Base-by-base conservation (phyloP, 2,329 filamentous ascomycete genomes). In the Fusarium globosum region DNA sequence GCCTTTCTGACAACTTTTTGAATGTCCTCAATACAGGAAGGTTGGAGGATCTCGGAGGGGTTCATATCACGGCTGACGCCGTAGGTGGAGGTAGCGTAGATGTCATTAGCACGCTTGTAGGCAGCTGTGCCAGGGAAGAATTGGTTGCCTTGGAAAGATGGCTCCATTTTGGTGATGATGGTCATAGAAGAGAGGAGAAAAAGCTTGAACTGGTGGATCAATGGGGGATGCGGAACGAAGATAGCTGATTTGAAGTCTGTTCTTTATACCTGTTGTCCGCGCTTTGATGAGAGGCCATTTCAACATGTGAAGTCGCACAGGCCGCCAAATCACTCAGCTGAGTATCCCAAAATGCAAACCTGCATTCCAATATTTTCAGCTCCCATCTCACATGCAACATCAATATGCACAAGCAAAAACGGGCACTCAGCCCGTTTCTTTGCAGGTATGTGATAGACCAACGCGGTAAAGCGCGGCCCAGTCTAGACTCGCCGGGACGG, bases 71-170 rank as follows among this genome's bases (percentile, higher is more conserved):
- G 83, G 13, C 85, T 82, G 7, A 75, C 61, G 7, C 80, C 78
- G 62, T 86, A 81, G 8, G 82, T 82, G 2, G 83, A 84, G 3
- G 82, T 81, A 3, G 85, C 85, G 72, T 86, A 86, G 7, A 61
- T 26, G 6, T 61, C 6, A 8, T 55, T 55, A 12, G 62, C 58
- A 13, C 45, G 58, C 1, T 52, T 36, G 39, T 65, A 65, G 45
- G 57, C 23, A 39, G 58, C 46, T 39, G 58, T 65, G 58, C 62
- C 58, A 7, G 58, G 58, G 8, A 52, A 15, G 2, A 63, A 63
- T 13, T 45, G 46, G 20, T 65, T 65, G 26, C 62, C 58, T 63
- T 62, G 57, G 8, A 65, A 65, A 2, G 18, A 15, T 8, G 38
- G 45, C 4, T 53, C 38, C 62, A 63, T 65, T 45, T 38, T 63